These are phyloP conservation scores for Dittrichia graveolens DNA, from an alignment of 129 eudicot genomes.

Conservation along the genomic window DNA sequence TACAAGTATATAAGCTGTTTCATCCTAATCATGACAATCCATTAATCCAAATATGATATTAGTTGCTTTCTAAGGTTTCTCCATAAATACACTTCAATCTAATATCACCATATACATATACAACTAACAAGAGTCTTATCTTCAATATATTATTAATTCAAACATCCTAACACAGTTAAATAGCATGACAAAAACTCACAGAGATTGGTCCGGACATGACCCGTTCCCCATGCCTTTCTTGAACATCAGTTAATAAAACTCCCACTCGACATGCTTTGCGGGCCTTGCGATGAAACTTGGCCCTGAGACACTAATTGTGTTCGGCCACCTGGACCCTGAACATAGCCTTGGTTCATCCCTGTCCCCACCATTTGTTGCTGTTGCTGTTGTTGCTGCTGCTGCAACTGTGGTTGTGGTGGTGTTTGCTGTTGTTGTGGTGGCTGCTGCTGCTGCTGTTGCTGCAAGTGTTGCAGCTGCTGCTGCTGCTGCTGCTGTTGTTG, in stretches of 20 bases:
- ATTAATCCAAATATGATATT: not conserved
- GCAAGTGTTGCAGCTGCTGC: conserved; percentile 54
- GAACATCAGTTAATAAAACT: conserved; percentile 45
- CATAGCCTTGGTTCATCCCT: conserved; percentile 69
- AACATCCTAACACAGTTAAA: conserved; percentile 1
- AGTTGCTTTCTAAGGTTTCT: conserved; percentile 4
- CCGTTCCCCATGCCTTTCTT: not conserved
- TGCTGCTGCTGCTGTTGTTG: conserved; percentile 44
- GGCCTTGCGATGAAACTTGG: conserved; percentile 81
- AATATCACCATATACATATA: conserved; percentile 11
- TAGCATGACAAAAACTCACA: conserved; percentile 9
- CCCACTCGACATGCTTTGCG: conserved; percentile 67
- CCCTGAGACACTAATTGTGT: conserved; percentile 72
- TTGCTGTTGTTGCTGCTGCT: conserved; percentile 54
- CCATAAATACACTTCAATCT: not conserved
- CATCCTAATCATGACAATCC: not conserved
- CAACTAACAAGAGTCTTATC: conserved; percentile 21
- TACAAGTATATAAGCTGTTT: too few species aligned
- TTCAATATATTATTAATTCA: conserved; percentile 3
- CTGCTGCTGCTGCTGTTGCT: conserved; percentile 51
- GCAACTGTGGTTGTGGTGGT: conserved; percentile 32
- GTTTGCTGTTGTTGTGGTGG: conserved; percentile 42
- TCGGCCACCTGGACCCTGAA: conserved; percentile 78
- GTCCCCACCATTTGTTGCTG: conserved; percentile 74
- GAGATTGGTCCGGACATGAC: not conserved